These are phyloP conservation scores for Blastomyces percursus DNA, from an alignment of 2,329 filamentous ascomycete species.

Conservation along the genomic window DNA sequence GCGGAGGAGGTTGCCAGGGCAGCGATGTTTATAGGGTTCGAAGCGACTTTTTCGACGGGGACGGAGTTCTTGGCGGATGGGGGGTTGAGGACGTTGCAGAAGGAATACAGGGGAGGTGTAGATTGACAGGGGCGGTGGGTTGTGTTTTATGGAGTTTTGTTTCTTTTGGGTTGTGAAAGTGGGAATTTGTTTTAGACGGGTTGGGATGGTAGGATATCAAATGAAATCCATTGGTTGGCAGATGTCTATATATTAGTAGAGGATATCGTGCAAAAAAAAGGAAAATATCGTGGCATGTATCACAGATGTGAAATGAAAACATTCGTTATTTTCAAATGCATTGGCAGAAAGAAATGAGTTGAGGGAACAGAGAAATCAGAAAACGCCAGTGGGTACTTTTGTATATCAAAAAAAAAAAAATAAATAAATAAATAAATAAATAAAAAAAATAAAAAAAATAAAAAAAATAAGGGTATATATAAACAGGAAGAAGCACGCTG, in stretches of 20 bases:
- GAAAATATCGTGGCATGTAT: not conserved
- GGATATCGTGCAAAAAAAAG: not conserved
- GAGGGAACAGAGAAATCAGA: not conserved
- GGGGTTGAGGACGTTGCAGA: constrained; percentile 8
- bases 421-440: no score
- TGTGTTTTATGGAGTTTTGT: no score
- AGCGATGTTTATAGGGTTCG: constrained; percentile 11
- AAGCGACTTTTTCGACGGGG: constrained; percentile 14
- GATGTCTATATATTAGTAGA: not conserved
- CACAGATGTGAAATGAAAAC: not conserved
- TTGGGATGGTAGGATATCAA: not conserved
- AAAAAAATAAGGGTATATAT: not conserved
- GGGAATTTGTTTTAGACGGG: not conserved
- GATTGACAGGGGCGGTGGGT: not conserved
- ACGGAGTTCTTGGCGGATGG: constrained; percentile 12
- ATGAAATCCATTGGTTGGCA: not conserved
- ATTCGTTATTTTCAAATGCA: no score
- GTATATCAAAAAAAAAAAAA: no score
- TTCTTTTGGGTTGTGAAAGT: not conserved
- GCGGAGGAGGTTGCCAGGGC: constrained; percentile 13
- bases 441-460: no score
- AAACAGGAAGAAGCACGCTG: not conserved
- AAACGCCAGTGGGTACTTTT: not conserved
- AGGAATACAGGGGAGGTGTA: not conserved
- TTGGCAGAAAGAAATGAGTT: not conserved